Evolutionary conservation across 2,329 filamentous ascomycete species (phyloP).

Genomic region (Claviceps purpurea): DNA sequence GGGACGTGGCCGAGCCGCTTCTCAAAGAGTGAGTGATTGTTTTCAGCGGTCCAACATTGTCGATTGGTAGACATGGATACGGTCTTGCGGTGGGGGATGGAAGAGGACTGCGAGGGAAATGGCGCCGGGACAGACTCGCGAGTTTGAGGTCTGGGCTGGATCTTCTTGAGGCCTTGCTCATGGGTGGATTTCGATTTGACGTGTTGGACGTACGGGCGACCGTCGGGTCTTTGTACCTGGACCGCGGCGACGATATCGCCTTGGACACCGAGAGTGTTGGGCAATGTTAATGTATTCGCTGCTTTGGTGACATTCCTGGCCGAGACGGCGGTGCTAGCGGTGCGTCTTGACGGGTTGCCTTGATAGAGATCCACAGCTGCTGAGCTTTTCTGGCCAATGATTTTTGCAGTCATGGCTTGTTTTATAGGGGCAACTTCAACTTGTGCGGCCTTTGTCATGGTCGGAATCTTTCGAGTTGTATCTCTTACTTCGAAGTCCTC

Average conservation of each 20-base stretch:
- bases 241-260: background rate
- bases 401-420: conserved; percentile 12
- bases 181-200: background rate
- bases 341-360: background rate
- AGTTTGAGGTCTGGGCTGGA: too few species aligned
- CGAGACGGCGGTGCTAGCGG: background rate
- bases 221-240: background rate
- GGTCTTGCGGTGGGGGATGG: too few species aligned
- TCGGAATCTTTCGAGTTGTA: conserved; percentile 19
- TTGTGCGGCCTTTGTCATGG: conserved; percentile 12
- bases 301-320: too few species aligned
- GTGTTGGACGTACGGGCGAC: background rate
- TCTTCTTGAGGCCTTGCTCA: background rate
- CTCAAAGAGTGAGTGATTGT: background rate
- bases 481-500: conserved; percentile 17
- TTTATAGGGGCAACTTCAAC: conserved; percentile 15
- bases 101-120: background rate
- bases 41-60: background rate
- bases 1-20: background rate
- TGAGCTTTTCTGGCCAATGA: conserved; percentile 18
- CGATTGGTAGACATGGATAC: background rate
- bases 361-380: conserved; percentile 3
- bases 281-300: too few species aligned
- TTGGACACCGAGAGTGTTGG: background rate
- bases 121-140: background rate